These are phyloP conservation scores for Schwanniomyces occidentalis DNA, from an alignment of 805 yeast species.

Conservation along the genomic window DNA sequence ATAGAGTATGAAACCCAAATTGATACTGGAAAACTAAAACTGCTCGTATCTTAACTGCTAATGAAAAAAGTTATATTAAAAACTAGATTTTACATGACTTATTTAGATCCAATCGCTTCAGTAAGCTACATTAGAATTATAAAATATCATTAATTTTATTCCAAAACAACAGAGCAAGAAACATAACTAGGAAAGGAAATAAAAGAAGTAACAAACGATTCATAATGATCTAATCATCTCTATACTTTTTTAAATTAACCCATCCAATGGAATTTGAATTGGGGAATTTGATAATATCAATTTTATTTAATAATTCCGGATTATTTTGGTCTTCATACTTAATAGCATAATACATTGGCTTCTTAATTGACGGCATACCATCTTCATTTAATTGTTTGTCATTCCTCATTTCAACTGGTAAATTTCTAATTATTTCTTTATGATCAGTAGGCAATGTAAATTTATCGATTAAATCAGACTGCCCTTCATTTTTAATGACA, in stretches of 20 bases:
- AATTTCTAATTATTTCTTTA: conserved; percentile 28
- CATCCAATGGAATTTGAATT: conserved; percentile 44
- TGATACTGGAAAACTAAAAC: no score
- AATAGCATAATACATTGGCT: conserved; percentile 34
- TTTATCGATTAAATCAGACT: conserved; percentile 21
- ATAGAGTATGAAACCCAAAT: no score
- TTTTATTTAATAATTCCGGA: conserved; percentile 34
- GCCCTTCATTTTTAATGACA: conserved; percentile 13
- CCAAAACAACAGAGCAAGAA: no score
- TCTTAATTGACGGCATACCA: conserved; percentile 23
- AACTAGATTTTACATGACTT: no score
- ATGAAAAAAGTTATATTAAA: no score
- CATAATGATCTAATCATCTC: conserved; percentile 12
- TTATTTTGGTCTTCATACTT: conserved; percentile 29
- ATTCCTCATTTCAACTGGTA: conserved; percentile 37
- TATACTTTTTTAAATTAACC: conserved; percentile 42
- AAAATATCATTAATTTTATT: no score
- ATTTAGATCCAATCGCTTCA: no score
- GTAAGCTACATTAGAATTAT: no score
- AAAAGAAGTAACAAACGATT: no score
- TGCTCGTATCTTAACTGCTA: no score
- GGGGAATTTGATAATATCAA: conserved; percentile 43
- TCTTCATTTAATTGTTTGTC: conserved; percentile 8
- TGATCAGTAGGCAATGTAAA: conserved; percentile 36
- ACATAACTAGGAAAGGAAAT: no score